These are phyloP conservation scores for Pelargonium nanum DNA, from an alignment of 345 rosid species.

Conservation along the genomic window DNA sequence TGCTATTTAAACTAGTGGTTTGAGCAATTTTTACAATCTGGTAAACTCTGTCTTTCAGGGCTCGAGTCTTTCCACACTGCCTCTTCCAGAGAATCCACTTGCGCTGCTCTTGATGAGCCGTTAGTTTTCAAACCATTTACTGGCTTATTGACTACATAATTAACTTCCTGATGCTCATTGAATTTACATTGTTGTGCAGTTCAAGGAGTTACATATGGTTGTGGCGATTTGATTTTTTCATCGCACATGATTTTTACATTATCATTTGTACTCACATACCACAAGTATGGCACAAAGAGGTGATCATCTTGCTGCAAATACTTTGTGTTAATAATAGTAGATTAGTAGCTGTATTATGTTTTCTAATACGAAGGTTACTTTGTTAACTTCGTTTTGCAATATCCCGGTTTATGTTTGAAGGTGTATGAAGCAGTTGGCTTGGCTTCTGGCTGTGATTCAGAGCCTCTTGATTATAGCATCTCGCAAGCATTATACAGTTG, in stretches of 20 bases:
- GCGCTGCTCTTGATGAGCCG: slow-evolving; percentile 61
- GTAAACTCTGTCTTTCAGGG: slow-evolving; percentile 33
- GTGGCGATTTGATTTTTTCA: slow-evolving; percentile 87
- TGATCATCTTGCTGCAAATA: slow-evolving; percentile 15
- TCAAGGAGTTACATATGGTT: slow-evolving; percentile 62
- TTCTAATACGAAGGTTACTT: neutral
- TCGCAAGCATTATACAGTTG: slow-evolving; percentile 79
- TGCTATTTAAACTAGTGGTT: neutral
- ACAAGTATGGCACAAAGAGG: slow-evolving; percentile 61
- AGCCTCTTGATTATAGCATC: slow-evolving; percentile 84
- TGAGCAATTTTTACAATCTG: slow-evolving; percentile 12
- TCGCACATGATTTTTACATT: slow-evolving; percentile 83
- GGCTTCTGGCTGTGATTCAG: slow-evolving; percentile 61
- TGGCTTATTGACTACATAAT: neutral
- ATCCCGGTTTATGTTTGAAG: slow-evolving; percentile 20
- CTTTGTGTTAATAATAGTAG: neutral
- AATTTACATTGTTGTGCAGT: slow-evolving; percentile 36
- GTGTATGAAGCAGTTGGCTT: slow-evolving; percentile 58
- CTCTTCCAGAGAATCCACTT: slow-evolving; percentile 44
- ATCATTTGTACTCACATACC: slow-evolving; percentile 67
- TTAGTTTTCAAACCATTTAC: slow-evolving; percentile 28
- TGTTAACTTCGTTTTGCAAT: neutral
- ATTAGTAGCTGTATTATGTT: neutral
- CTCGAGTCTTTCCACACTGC: slow-evolving; percentile 56
- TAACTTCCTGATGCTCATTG: slow-evolving; percentile 5